A percentile compares a stretch with the other conserved stretches of the same genome.
phyloP scores from a whole-genome alignment of 163 green algal species.

The Scenedesmus sp. region DNA sequence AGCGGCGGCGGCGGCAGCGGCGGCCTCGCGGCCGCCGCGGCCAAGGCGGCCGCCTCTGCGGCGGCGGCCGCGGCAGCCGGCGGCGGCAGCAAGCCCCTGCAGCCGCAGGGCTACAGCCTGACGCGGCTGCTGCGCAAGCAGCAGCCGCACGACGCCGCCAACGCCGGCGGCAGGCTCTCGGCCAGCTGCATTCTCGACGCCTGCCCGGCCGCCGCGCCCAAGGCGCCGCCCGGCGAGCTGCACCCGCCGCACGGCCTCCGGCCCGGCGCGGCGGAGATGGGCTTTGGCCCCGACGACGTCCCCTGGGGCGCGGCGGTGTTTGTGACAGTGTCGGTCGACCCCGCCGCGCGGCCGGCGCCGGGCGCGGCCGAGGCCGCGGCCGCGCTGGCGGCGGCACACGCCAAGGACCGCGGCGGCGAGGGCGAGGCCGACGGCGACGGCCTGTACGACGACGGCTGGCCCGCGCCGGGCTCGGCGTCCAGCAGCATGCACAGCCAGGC shows the following conservation, averaged over 20 bases:
- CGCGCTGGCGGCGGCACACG: slow-evolving; percentile 41
- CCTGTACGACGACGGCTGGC: not conserved
- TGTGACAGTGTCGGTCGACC: slow-evolving; percentile 22
- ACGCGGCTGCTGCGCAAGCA: not conserved
- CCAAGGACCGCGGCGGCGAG: slow-evolving; percentile 10
- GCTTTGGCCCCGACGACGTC: slow-evolving; percentile 29
- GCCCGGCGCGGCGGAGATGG: not conserved
- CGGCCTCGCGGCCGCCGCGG: slow-evolving; percentile 6
- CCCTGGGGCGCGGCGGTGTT: slow-evolving; percentile 30
- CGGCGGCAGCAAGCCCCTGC: slow-evolving; percentile 9
- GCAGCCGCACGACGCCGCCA: slow-evolving; percentile 8
- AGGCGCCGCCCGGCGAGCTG: not conserved
- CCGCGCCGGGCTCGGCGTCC: not conserved
- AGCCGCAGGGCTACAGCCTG: slow-evolving; percentile 32
- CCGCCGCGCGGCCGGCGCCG: not conserved
- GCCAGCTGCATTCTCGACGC: slow-evolving; percentile 41
- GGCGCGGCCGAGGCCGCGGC: slow-evolving; percentile 1
- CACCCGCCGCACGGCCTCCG: not conserved
- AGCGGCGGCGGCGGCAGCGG: not conserved
- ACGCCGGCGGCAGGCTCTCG: slow-evolving; percentile 1
- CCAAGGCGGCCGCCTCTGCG: slow-evolving; percentile 7
- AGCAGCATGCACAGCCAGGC: not conserved
- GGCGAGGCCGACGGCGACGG: not conserved
- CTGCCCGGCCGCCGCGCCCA: slow-evolving; percentile 12
- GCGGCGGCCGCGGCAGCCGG: not conserved